Evolutionary conservation across 2,329 filamentous ascomycete species (phyloP).

Genomic region (Ustulina deusta): DNA sequence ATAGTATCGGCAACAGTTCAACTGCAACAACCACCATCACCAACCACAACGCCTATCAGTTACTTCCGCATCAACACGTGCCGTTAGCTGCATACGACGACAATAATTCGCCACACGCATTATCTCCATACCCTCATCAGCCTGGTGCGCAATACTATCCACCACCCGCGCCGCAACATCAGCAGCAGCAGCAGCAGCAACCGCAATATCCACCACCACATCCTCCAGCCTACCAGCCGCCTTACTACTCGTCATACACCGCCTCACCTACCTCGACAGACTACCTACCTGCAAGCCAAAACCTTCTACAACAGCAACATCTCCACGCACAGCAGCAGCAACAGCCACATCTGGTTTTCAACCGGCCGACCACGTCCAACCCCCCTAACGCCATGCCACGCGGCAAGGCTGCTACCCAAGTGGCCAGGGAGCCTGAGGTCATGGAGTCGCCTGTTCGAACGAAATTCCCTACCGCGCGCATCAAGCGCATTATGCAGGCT

Average conservation of each 20-base stretch:
- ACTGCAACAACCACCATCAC: conserved; percentile 43
- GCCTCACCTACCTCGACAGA: conserved; percentile 41
- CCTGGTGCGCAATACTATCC: conserved; percentile 27
- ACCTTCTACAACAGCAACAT: conserved; percentile 25
- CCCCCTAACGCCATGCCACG: conserved; percentile 54
- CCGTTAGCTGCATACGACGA: conserved; percentile 31
- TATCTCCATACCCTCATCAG: conserved; percentile 29
- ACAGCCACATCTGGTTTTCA: conserved; percentile 44
- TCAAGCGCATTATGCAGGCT: conserved; percentile 99
- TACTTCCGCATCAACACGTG: conserved; percentile 26
- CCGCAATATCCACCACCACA: conserved; percentile 41
- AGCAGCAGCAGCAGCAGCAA: conserved; percentile 43
- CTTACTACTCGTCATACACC: conserved; percentile 46
- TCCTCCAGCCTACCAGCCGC: conserved; percentile 37
- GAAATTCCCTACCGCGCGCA: conserved; percentile 95
- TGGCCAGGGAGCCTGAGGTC: conserved; percentile 56
- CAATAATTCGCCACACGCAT: conserved; percentile 18
- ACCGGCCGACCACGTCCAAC: conserved; percentile 38
- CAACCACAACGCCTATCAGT: conserved; percentile 35
- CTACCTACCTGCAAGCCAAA: conserved; percentile 36
- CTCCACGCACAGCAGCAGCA: conserved; percentile 33
- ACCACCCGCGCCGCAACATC: conserved; percentile 35
- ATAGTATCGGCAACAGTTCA: conserved; percentile 44
- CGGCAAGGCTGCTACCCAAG: conserved; percentile 54
- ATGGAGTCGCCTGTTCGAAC: conserved; percentile 84